These are phyloP conservation scores for Cynanchum wilfordii DNA, from an alignment of 257 asterid species.

Conservation along the genomic window DNA sequence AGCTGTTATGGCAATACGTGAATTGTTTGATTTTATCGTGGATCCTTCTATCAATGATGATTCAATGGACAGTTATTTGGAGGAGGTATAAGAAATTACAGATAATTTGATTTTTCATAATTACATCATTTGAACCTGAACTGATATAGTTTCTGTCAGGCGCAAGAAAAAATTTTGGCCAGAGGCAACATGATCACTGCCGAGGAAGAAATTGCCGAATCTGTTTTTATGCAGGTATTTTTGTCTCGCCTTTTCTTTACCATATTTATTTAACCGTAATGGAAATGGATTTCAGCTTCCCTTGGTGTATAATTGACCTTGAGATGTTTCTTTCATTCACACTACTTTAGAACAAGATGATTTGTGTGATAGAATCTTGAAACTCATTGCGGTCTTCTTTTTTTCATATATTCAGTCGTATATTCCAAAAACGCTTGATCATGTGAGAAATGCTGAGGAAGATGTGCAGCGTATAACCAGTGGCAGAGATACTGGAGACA, in stretches of 20 bases:
- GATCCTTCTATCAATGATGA: conserved; percentile 78
- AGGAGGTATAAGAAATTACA: conserved; percentile 47
- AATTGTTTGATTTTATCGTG: conserved; percentile 82
- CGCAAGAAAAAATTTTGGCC: conserved; percentile 68
- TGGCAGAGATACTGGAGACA: conserved; percentile 69
- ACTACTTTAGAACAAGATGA: too few relatives aligned
- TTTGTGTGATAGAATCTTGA: not conserved
- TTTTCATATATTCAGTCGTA: conserved; percentile 39
- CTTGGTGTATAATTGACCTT: not conserved
- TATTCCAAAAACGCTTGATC: conserved; percentile 83
- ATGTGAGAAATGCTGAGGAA: conserved; percentile 73
- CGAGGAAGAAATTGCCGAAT: conserved; percentile 90
- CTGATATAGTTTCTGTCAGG: conserved; percentile 32
- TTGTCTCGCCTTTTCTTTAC: not conserved
- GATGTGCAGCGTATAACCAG: conserved; percentile 77
- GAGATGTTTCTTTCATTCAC: not conserved
- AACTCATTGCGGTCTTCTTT: not conserved
- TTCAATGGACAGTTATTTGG: conserved; percentile 77
- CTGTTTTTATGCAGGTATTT: conserved; percentile 79
- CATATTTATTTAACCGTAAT: not conserved
- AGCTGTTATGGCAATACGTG: conserved; percentile 87
- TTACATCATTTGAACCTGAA: conserved; percentile 10
- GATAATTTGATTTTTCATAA: not conserved
- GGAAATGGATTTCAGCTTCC: not conserved
- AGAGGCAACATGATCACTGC: conserved; percentile 74